Conservation (phyloP, 805 yeast genomes). For the Pichia heedii region DNA sequence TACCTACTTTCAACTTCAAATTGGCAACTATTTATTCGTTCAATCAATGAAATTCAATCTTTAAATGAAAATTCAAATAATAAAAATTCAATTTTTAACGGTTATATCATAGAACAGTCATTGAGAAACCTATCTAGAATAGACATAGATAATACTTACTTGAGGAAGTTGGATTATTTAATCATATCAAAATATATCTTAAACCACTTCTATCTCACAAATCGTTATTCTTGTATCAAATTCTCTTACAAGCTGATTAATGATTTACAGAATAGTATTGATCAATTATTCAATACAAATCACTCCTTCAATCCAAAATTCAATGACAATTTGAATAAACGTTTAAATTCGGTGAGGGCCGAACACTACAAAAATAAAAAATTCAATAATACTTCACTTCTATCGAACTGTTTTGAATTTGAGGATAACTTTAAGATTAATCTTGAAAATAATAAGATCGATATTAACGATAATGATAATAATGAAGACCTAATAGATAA, state of each 20-base stretch:
- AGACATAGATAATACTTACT: background rate
- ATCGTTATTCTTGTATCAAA: background rate
- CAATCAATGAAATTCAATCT: constrained; percentile 4
- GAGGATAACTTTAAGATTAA: no score
- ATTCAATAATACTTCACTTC: background rate
- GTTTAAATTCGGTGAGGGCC: constrained; percentile 4
- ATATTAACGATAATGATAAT: background rate
- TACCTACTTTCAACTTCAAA: background rate
- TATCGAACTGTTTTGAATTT: background rate
- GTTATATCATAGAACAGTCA: background rate
- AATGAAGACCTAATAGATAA: background rate
- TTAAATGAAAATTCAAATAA: background rate
- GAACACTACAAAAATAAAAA: background rate
- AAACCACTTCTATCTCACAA: background rate
- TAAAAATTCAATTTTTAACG: constrained; percentile 1
- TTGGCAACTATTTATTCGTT: constrained; percentile 8
- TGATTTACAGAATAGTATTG: constrained; percentile 9
- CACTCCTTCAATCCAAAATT: background rate
- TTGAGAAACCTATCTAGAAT: background rate
- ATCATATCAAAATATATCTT: constrained; percentile 8
- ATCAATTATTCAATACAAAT: background rate
- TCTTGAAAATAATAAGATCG: background rate
- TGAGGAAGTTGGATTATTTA: constrained; percentile 2
- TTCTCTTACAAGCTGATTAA: constrained; percentile 7
- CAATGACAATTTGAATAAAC: background rate